phyloP scores from a whole-genome alignment of 139 green algal species.

The Desmodesmus armatus region DNA sequence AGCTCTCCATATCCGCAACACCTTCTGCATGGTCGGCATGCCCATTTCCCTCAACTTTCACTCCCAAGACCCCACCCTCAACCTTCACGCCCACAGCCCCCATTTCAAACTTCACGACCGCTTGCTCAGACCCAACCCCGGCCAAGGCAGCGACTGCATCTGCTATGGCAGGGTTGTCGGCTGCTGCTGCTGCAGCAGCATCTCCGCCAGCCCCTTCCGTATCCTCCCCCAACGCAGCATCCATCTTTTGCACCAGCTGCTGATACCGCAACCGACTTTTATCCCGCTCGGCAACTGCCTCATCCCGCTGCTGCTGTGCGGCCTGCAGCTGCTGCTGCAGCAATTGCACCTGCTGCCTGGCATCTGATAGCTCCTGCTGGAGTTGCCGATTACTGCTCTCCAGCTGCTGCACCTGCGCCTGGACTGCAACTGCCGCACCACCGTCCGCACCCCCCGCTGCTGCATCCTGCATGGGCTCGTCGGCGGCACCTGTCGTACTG shows the following conservation, averaged over 20 bases:
- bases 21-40: no score
- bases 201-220: background rate
- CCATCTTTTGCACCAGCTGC: slow-evolving; percentile 17
- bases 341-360: slow-evolving; percentile 5
- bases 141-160: no score
- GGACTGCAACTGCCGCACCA: background rate
- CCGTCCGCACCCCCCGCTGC: background rate
- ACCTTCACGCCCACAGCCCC: no score
- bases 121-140: no score
- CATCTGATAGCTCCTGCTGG: slow-evolving; percentile 2
- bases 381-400: background rate
- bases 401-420: slow-evolving; percentile 12
- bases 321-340: slow-evolving; percentile 23
- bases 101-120: no score
- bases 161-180: background rate
- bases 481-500: no score
- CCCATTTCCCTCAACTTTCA: no score
- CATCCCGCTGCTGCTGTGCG: slow-evolving; percentile 28
- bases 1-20: no score
- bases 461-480: background rate
- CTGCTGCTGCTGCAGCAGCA: slow-evolving; percentile 2
- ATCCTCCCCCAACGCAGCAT: background rate
- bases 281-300: background rate
- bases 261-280: background rate
- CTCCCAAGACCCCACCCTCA: no score